Conservation (phyloP, 2,329 filamentous ascomycete species). For the Drechslera avenae region DNA sequence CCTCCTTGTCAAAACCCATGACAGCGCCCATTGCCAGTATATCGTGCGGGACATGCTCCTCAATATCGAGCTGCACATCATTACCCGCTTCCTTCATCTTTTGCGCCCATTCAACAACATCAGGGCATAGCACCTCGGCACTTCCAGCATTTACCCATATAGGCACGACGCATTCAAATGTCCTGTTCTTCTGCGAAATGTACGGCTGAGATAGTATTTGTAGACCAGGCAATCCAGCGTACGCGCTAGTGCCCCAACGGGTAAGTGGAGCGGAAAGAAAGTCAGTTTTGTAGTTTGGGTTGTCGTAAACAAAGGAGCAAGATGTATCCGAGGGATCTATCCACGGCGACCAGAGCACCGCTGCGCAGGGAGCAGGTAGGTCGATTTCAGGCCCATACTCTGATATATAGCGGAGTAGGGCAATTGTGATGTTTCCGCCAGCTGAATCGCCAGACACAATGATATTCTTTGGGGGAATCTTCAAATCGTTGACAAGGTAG, state of each 20-base stretch:
- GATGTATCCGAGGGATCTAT: conserved; percentile 44
- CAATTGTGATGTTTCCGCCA: conserved; percentile 55
- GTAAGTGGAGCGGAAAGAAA: conserved; percentile 49
- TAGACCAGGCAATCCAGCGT: conserved; percentile 28
- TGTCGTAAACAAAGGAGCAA: conserved; percentile 30
- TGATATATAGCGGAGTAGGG: conserved; percentile 54
- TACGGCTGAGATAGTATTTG: conserved; percentile 41
- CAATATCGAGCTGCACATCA: conserved; percentile 49
- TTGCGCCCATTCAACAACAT: conserved; percentile 47
- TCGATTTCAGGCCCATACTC: conserved; percentile 46
- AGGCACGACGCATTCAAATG: conserved; percentile 49
- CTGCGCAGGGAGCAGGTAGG: conserved; percentile 46
- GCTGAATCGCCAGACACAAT: conserved; percentile 57
- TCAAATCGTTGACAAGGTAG: conserved; percentile 51
- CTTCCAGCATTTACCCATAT: conserved; percentile 52
- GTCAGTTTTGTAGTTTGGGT: conserved; percentile 49
- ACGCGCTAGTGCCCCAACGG: conserved; percentile 51
- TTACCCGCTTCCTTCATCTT: conserved; percentile 50
- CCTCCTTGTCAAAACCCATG: conserved; percentile 52
- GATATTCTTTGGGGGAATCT: conserved; percentile 50
- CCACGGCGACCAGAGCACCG: conserved; percentile 54
- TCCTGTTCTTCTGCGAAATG: conserved; percentile 44
- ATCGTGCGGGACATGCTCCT: conserved; percentile 54
- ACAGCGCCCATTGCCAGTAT: conserved; percentile 50
- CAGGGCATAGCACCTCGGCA: conserved; percentile 51